Conservation (phyloP, 2,329 filamentous ascomycete species). For the Colletotrichum sp. region DNA sequence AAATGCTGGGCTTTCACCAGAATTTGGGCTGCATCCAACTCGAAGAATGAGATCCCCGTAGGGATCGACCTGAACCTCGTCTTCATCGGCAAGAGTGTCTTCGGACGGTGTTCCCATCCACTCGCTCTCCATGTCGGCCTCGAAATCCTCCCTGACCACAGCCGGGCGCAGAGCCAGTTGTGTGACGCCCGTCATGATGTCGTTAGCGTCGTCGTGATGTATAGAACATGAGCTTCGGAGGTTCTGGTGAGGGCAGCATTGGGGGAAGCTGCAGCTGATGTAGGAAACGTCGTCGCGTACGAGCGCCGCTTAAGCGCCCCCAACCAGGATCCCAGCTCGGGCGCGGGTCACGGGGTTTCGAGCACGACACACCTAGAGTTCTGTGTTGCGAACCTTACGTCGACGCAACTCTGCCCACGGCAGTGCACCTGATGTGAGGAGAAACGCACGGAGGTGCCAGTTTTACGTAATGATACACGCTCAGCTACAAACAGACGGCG, state of each 20-base stretch:
- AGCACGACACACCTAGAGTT: slow-evolving; percentile 9
- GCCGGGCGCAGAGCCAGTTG: not conserved
- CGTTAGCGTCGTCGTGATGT: not conserved
- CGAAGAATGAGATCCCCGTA: not conserved
- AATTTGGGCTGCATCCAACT: not conserved
- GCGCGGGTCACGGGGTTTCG: not conserved
- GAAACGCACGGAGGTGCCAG: slow-evolving; percentile 13
- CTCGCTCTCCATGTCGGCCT: slow-evolving; percentile 6
- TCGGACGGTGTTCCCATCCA: slow-evolving; percentile 6
- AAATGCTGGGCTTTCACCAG: not conserved
- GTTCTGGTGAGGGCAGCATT: not conserved
- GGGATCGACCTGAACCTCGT: slow-evolving; percentile 4
- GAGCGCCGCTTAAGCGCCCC: not conserved
- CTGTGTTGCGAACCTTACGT: not conserved
- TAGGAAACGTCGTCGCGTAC: not conserved
- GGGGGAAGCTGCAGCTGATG: not conserved
- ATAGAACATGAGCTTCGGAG: not conserved
- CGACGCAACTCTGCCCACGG: not conserved
- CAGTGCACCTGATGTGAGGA: not conserved
- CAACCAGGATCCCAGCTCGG: not conserved
- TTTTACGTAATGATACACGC: slow-evolving; percentile 20
- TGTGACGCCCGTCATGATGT: not conserved
- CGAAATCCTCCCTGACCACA: not conserved
- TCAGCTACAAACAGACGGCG: not conserved
- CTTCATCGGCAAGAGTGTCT: not conserved